phyloP scores from a whole-genome alignment of 495 filamentous ascomycete genomes.

The Glarea lozoyensis region DNA sequence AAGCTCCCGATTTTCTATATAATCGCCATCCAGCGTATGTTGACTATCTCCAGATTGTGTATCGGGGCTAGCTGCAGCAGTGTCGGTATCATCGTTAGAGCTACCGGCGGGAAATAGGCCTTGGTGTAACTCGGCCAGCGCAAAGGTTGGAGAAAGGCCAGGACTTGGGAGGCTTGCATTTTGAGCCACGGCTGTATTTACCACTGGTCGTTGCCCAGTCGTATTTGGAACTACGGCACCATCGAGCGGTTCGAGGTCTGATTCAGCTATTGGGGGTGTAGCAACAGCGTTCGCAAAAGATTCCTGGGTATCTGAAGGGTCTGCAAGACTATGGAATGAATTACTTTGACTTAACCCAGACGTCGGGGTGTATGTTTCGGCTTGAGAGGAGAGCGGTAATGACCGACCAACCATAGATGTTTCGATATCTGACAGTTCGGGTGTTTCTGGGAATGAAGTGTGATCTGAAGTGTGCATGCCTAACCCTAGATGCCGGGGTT shows the following conservation, averaged over 20 bases:
- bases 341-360: conserved; percentile 35
- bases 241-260: conserved; percentile 39
- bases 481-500: conserved; percentile 9
- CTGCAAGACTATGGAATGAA: conserved; percentile 35
- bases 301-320: conserved; percentile 32
- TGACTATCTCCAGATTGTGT: conserved; percentile 19
- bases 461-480: conserved; percentile 17
- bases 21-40: conserved; percentile 15
- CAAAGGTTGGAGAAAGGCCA: conserved; percentile 82
- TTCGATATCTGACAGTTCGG: conserved; percentile 36
- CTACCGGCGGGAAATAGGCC: conserved; percentile 6
- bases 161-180: conserved; percentile 93
- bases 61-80: conserved; percentile 5
- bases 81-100: conserved; percentile 10
- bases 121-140: conserved; percentile 54
- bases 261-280: conserved; percentile 46
- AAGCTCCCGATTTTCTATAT: background rate
- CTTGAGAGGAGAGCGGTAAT: conserved; percentile 5
- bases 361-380: conserved; percentile 23
- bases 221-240: conserved; percentile 31
- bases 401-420: conserved; percentile 13
- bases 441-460: conserved; percentile 34
- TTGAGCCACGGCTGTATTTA: conserved; percentile 60
- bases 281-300: conserved; percentile 43
- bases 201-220: conserved; percentile 31